Percentiles rank a stretch among this genome's conserved stretches.
phyloP scores from a whole-genome alignment of 2,329 filamentous ascomycete species.

The Fusarium coicis region DNA sequence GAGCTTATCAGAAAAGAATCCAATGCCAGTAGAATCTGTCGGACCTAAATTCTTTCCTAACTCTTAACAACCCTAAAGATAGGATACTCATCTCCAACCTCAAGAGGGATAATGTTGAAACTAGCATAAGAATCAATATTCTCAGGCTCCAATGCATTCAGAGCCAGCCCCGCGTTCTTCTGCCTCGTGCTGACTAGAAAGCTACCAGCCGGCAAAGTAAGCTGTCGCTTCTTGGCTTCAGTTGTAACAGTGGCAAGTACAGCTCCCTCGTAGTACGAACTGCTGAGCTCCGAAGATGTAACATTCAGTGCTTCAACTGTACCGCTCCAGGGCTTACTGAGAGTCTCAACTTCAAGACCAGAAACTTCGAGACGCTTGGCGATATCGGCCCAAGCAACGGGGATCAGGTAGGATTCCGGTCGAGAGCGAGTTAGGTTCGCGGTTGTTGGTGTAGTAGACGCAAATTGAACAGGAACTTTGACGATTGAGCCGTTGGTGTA shows the following conservation, averaged over 20 bases:
- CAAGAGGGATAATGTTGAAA: constrained; percentile 46
- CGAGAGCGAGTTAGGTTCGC: constrained; percentile 47
- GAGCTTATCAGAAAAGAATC: fast-evolving
- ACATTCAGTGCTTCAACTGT: constrained; percentile 46
- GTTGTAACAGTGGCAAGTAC: constrained; percentile 39
- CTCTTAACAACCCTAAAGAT: constrained; percentile 39
- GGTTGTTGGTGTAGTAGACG: constrained; percentile 42
- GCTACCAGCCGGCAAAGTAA: constrained; percentile 44
- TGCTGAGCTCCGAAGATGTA: constrained; percentile 30
- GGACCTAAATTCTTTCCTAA: not conserved
- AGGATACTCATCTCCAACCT: constrained; percentile 46
- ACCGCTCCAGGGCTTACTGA: constrained; percentile 37
- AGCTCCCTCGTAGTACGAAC: constrained; percentile 44
- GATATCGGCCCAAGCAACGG: constrained; percentile 43
- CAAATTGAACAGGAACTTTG: constrained; percentile 43
- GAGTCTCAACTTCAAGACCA: constrained; percentile 42
- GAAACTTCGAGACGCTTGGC: constrained; percentile 41
- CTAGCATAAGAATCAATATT: constrained; percentile 49
- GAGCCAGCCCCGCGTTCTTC: constrained; percentile 46
- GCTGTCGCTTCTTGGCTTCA: constrained; percentile 17
- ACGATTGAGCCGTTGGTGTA: constrained; percentile 42
- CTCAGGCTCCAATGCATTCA: constrained; percentile 48
- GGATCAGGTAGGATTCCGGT: constrained; percentile 47
- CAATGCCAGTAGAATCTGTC: too few relatives aligned
- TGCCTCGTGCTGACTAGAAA: constrained; percentile 48